A percentile compares a stretch with the other conserved stretches of the same genome.
phyloP scores from a whole-genome alignment of 192 early-diverging fungal species.

The Haplosporangium gracile region DNA sequence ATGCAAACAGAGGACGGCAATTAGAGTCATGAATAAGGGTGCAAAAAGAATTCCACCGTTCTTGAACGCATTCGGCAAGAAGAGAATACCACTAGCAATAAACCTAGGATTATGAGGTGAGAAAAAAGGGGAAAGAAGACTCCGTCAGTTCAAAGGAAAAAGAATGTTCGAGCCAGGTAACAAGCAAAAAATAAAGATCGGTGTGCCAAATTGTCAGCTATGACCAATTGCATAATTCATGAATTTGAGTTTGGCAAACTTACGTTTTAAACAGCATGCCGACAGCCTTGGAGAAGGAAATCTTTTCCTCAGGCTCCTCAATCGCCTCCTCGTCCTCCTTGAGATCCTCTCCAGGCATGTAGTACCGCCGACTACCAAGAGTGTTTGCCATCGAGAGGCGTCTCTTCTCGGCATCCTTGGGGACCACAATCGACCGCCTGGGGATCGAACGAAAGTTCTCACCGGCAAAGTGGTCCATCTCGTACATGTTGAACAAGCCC shows the following conservation, averaged over 20 bases:
- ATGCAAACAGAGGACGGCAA: slow-evolving; percentile 73
- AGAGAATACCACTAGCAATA: slow-evolving; percentile 81
- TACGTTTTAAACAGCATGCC: slow-evolving; percentile 72
- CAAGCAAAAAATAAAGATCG: slow-evolving; percentile 5
- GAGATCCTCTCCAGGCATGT: slow-evolving; percentile 24
- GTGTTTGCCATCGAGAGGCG: slow-evolving; percentile 22
- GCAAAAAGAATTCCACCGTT: slow-evolving; percentile 82
- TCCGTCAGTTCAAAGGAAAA: background rate
- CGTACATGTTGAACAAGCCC: slow-evolving; percentile 54
- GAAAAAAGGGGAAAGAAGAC: background rate
- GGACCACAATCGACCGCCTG: slow-evolving; percentile 25
- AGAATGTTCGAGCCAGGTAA: background rate
- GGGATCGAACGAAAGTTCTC: slow-evolving; percentile 54
- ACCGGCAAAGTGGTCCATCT: slow-evolving; percentile 65
- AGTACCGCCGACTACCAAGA: slow-evolving; percentile 17
- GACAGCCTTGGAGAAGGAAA: slow-evolving; percentile 58
- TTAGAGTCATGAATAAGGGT: slow-evolving; percentile 69
- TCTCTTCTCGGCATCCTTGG: slow-evolving; percentile 45
- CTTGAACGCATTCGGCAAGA: slow-evolving; percentile 80
- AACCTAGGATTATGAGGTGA: slow-evolving; percentile 54
- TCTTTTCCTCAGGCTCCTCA: slow-evolving; percentile 45
- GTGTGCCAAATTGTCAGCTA: slow-evolving; percentile 1
- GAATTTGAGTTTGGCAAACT: background rate
- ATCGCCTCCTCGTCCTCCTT: slow-evolving; percentile 40
- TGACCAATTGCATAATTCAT: background rate